Conservation (phyloP, 768 basidiomycete species). For the Mycena capillaripes region DNA sequence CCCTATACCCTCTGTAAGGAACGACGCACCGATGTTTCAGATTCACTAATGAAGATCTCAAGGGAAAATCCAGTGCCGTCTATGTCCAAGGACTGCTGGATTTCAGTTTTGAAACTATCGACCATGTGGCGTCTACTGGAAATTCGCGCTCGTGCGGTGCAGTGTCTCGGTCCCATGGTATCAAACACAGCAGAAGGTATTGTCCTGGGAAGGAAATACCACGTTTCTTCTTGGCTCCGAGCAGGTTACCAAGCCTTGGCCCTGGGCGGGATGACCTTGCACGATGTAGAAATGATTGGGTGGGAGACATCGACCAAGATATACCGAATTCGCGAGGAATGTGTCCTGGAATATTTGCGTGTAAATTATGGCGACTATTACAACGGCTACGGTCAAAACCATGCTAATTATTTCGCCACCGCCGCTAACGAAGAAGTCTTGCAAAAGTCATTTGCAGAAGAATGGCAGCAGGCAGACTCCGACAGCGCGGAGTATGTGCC, state of each 20-base stretch:
- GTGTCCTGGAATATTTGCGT: no score
- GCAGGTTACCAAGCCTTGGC: slow-evolving; percentile 45
- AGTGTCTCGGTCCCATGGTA: slow-evolving; percentile 26
- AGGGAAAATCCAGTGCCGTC: no score
- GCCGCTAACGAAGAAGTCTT: neutral
- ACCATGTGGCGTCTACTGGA: slow-evolving; percentile 47
- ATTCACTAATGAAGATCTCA: no score
- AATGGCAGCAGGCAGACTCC: slow-evolving; percentile 14
- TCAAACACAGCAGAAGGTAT: slow-evolving; percentile 44
- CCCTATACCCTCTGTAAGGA: slow-evolving; percentile 44
- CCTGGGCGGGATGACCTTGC: slow-evolving; percentile 35
- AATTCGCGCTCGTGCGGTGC: slow-evolving; percentile 43
- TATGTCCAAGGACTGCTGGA: slow-evolving; percentile 43
- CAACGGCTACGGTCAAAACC: no score
- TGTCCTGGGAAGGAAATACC: slow-evolving; percentile 44
- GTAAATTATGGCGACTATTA: no score
- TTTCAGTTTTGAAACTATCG: slow-evolving; percentile 46
- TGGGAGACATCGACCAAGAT: slow-evolving; percentile 19
- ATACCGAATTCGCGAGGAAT: slow-evolving; percentile 20
- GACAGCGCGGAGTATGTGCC: no score
- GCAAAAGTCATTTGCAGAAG: slow-evolving; percentile 18
- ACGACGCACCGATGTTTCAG: no score
- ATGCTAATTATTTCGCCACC: no score
- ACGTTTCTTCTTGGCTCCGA: slow-evolving; percentile 52
- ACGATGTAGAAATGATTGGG: slow-evolving; percentile 31